Base-by-base conservation (phyloP, 371 early-diverging fungal genomes). In the Fennellomyces sp. region DNA sequence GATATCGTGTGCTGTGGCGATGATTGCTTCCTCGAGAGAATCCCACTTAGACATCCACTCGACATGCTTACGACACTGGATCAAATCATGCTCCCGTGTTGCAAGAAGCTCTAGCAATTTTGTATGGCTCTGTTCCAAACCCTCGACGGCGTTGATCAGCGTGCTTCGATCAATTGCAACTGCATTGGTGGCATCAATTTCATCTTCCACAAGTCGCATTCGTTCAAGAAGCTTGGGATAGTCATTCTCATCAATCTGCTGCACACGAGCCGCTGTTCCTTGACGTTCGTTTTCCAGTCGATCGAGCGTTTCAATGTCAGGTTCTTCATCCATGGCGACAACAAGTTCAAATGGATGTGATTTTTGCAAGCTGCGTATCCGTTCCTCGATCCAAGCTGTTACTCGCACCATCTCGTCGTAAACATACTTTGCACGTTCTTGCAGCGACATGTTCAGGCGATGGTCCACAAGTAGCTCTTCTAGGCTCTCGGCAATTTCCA, bases 321-420 rank as follows among this genome's bases (percentile, higher is more conserved):
- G 50, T 7, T 60, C 52, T 63, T 58, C 66, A 13, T 70, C 61
- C 10, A 72, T 36, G 15, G 21, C 2, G 29, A 69, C 65, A 1
- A 69, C 72, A 15, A 60, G 58, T 26, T 75, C 78, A 21, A 45
- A 28, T 64, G 68, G 61, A 26, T 81, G 71, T 19, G 64, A 36
- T 10, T 63, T 53, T 31, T 52, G 15, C n/a, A 52, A 12, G 19
- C 11, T 31, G 19, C 12, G 8, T 4, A 59, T 27, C 23, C 73
- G 61, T 23, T 78, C 76, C 30, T 70, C 76, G n/a, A 79, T 56
- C 81, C 80, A 81, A 15, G 55, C 52, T 0, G 64, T 70, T 49
- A 81, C 58, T 3, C 73, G 62, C 5, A 63, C 53, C 60, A 78
- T 58, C 54, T 81, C 81, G 19, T 81, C 75, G 26, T 73, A 70